phyloP scores from a whole-genome alignment of 305 asterid species.

The Euphrasia arctica region DNA sequence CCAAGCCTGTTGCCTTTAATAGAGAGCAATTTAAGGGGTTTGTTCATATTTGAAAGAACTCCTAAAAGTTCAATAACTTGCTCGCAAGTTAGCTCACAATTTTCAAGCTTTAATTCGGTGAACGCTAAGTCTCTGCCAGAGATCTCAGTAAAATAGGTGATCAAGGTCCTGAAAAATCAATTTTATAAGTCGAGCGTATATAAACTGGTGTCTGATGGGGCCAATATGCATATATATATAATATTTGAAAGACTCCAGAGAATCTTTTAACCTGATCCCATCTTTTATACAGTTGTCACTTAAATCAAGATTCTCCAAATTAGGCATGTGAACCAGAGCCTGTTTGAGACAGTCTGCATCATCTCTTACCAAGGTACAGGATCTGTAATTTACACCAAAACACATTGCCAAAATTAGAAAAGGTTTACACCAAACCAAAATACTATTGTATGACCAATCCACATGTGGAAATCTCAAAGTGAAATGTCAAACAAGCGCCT shows the following conservation, averaged over 20 bases:
- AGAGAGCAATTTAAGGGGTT: slow-evolving; percentile 61
- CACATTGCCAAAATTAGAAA: slow-evolving; percentile 16
- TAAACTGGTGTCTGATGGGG: slow-evolving; percentile 14
- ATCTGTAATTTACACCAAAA: slow-evolving; percentile 48
- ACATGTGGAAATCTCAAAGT: slow-evolving; percentile 20
- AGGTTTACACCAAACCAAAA: slow-evolving; percentile 5
- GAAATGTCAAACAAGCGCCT: background rate
- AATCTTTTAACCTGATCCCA: slow-evolving; percentile 53
- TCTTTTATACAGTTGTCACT: slow-evolving; percentile 78
- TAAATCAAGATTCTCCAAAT: slow-evolving; percentile 77
- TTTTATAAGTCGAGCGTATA: slow-evolving; percentile 11
- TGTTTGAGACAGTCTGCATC: slow-evolving; percentile 65
- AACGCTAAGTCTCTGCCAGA: slow-evolving; percentile 47
- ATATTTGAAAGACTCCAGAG: slow-evolving; percentile 5
- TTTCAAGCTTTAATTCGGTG: slow-evolving; percentile 68
- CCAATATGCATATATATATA: slow-evolving; percentile 13
- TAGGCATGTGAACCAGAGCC: slow-evolving; percentile 66
- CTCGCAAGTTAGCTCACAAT: slow-evolving; percentile 65
- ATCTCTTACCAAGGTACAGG: slow-evolving; percentile 50
- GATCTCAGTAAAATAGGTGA: slow-evolving; percentile 56
- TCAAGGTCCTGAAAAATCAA: slow-evolving; percentile 53
- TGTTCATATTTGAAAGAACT: slow-evolving; percentile 61
- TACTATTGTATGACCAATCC: slow-evolving; percentile 11
- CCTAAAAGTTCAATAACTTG: slow-evolving; percentile 55
- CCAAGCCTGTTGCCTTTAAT: slow-evolving; percentile 78